Conservation (phyloP, 2,329 filamentous ascomycete species). For the Fusarium nanum region DNA sequence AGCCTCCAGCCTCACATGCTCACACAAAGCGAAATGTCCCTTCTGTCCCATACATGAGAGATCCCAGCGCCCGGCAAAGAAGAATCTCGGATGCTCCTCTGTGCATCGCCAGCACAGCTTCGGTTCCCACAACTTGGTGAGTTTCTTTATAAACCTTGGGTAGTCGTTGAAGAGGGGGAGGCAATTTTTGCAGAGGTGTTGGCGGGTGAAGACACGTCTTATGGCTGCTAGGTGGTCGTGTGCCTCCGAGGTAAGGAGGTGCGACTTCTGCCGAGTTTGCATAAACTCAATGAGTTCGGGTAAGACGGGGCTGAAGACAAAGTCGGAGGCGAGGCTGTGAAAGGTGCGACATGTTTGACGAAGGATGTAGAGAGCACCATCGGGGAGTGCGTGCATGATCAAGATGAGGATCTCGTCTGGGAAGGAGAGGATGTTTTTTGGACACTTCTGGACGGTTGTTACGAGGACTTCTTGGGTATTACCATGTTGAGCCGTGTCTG, state of each 20-base stretch:
- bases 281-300: neutral
- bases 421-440: accelerated
- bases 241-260: too few relatives aligned
- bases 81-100: neutral
- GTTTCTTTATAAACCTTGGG: neutral
- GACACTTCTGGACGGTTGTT: too few relatives aligned
- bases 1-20: neutral
- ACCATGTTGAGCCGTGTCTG: neutral
- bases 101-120: accelerated
- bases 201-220: neutral
- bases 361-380: neutral
- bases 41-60: neutral
- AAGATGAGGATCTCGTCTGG: neutral
- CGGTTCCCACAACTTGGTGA: neutral
- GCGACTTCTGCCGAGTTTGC: too few relatives aligned
- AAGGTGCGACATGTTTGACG: neutral
- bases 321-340: neutral
- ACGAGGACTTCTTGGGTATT: accelerated
- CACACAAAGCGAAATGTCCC: neutral
- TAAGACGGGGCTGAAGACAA: neutral
- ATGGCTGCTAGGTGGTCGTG: neutral
- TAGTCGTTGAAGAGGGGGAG: neutral
- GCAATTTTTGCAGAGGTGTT: neutral
- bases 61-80: neutral
- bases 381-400: neutral